These are phyloP conservation scores for Hippophae rhamnoides DNA, from an alignment of 306 rosid species.

Conservation along the genomic window DNA sequence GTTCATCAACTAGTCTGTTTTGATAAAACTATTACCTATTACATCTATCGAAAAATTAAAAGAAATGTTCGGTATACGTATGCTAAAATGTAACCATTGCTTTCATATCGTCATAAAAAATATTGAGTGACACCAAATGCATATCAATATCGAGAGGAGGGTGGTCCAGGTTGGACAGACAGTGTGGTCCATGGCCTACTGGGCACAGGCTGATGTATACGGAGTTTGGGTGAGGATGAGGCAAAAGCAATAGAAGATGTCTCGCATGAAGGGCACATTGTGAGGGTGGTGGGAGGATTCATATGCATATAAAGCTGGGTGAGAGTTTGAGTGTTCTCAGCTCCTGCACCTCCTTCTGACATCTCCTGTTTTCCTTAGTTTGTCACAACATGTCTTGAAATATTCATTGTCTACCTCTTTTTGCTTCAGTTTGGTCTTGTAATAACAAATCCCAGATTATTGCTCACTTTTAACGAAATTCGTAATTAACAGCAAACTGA, in stretches of 20 bases:
- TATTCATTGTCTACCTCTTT: constrained; percentile 68
- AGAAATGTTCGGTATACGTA: too few relatives aligned
- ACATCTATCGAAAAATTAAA: too few relatives aligned
- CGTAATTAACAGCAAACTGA: too few relatives aligned
- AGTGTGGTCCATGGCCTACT: constrained; percentile 61
- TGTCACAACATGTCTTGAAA: constrained; percentile 77
- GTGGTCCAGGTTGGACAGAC: constrained; percentile 25
- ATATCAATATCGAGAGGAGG: too few relatives aligned
- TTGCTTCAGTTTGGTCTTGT: too few relatives aligned
- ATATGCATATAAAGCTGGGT: constrained; percentile 79
- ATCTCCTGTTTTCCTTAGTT: constrained; percentile 67
- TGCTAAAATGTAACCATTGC: too few relatives aligned
- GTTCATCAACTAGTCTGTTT: too few relatives aligned
- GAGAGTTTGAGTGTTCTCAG: constrained; percentile 82
- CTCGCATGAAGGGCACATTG: constrained; percentile 95
- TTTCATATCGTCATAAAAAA: too few relatives aligned
- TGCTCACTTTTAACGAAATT: too few relatives aligned
- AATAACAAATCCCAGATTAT: too few relatives aligned
- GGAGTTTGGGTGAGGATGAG: constrained; percentile 3
- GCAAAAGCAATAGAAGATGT: constrained; percentile 45
- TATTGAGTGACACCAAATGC: too few relatives aligned
- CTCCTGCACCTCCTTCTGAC: constrained; percentile 89
- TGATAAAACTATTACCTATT: too few relatives aligned
- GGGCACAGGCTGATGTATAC: constrained; percentile 31
- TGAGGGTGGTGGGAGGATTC: constrained; percentile 95